A percentile compares a stretch with the other conserved stretches of the same genome.
phyloP scores from a whole-genome alignment of 768 basidiomycete genomes.

The Podaxis rugospora region DNA sequence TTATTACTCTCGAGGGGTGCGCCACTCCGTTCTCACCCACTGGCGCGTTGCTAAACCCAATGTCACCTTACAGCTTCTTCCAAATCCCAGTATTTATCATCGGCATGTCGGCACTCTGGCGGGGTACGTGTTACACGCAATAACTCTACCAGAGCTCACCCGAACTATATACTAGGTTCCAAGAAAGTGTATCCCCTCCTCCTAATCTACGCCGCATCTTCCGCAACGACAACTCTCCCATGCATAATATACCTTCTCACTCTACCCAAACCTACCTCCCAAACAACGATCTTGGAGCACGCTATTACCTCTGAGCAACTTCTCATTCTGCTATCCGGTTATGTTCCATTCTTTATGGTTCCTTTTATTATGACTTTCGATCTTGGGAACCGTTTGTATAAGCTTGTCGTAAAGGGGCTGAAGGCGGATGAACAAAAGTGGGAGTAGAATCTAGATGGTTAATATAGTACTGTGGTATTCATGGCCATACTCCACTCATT shows the following conservation, averaged over 20 bases:
- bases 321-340: conserved; percentile 56
- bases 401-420: conserved; percentile 25
- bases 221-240: conserved; percentile 72
- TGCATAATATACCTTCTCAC: conserved; percentile 61
- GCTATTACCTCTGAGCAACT: conserved; percentile 50
- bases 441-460: conserved; percentile 18
- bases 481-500: too few species aligned
- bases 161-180: conserved; percentile 31
- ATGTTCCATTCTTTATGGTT: conserved; percentile 72
- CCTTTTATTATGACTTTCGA: conserved; percentile 53
- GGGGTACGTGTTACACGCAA: conserved; percentile 30
- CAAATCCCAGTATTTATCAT: conserved; percentile 77
- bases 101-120: conserved; percentile 58
- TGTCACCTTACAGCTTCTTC: conserved; percentile 39
- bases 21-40: conserved; percentile 16
- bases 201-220: conserved; percentile 71
- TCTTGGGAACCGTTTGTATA: conserved; percentile 24
- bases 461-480: too few species aligned
- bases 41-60: neutral
- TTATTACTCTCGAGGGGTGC: conserved; percentile 58
- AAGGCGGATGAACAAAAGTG: conserved; percentile 23
- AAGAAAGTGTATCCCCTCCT: conserved; percentile 57
- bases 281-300: conserved; percentile 20
- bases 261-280: conserved; percentile 30
- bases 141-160: too few species aligned